Evolutionary conservation across 2,329 filamentous ascomycete genomes (phyloP).

Genomic region (Grosmannia serpens): DNA sequence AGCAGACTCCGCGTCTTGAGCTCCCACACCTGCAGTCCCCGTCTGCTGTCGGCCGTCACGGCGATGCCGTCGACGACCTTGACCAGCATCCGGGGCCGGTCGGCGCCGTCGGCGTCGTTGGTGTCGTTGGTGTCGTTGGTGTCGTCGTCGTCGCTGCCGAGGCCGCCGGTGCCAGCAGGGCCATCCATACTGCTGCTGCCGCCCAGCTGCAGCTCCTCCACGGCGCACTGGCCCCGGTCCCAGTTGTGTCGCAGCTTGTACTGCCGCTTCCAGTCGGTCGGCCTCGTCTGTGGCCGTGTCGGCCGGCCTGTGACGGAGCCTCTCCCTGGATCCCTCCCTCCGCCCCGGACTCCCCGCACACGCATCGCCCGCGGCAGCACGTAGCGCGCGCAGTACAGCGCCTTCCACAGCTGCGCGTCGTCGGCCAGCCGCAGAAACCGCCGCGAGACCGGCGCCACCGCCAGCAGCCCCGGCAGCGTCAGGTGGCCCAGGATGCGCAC

Average conservation of each 20-base stretch:
- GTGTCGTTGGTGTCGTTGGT: neutral
- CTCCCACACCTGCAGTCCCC: conserved; percentile 70
- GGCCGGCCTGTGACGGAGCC: too few relatives aligned
- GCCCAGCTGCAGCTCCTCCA: conserved; percentile 56
- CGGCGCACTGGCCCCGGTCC: conserved; percentile 68
- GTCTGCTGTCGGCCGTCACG: conserved; percentile 58
- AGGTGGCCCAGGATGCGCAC: conserved; percentile 73
- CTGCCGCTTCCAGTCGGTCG: conserved; percentile 75
- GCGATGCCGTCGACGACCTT: conserved; percentile 68
- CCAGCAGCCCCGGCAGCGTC: conserved; percentile 55
- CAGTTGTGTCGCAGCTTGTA: conserved; percentile 88
- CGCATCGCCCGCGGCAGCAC: conserved; percentile 69
- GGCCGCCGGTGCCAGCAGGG: conserved; percentile 13
- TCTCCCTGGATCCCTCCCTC: conserved; percentile 14
- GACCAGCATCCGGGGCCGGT: conserved; percentile 51
- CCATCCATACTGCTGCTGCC: conserved; percentile 1
- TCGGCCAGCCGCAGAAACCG: conserved; percentile 61
- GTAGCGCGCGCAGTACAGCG: conserved; percentile 77
- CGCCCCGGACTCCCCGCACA: conserved; percentile 50
- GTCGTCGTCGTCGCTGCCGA: conserved; percentile 18
- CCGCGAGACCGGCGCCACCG: conserved; percentile 53
- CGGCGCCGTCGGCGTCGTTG: conserved; percentile 11
- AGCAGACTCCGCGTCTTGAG: conserved; percentile 52
- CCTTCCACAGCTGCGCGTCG: conserved; percentile 87
- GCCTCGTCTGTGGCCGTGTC: neutral